These are phyloP conservation scores for Cladosporium sphaerospermum DNA, from an alignment of 2,329 filamentous ascomycete species.

Conservation along the genomic window DNA sequence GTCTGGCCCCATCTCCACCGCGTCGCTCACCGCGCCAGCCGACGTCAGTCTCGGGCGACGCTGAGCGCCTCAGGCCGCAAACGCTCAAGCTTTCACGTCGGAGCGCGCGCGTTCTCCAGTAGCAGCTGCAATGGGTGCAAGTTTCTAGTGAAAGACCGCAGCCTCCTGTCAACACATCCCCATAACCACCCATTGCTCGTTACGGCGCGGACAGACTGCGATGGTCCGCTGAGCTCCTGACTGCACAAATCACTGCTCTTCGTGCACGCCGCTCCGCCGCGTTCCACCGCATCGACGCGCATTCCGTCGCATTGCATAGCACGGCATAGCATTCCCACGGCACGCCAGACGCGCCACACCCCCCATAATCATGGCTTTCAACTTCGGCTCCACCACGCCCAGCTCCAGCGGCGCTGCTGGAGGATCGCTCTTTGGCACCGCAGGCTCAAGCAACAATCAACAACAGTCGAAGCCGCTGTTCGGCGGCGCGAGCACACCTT, in stretches of 20 bases:
- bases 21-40: too few relatives aligned
- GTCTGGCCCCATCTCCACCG: too few relatives aligned
- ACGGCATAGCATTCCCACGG: background rate
- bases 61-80: too few relatives aligned
- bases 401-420: conserved; percentile 11
- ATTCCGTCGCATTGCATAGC: conserved; percentile 1
- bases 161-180: background rate
- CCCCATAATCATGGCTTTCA: conserved; percentile 5
- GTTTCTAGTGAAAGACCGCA: background rate
- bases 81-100: background rate
- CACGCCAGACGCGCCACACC: background rate
- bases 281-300: background rate
- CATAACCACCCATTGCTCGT: background rate
- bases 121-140: background rate
- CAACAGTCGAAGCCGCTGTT: conserved; percentile 16
- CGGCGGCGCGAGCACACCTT: conserved; percentile 19
- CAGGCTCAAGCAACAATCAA: conserved; percentile 20
- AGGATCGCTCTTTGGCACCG: conserved; percentile 27
- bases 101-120: background rate
- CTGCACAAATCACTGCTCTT: background rate
- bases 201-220: background rate
- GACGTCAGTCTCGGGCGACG: too few relatives aligned
- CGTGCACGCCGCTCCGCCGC: background rate
- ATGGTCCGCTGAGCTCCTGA: background rate
- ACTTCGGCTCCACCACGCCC: conserved; percentile 9